Evolutionary conservation across 2,329 filamentous ascomycete genomes (phyloP), one percentile per base, ranked within the genome.

Genomic region (Fusarium vanettenii): DNA sequence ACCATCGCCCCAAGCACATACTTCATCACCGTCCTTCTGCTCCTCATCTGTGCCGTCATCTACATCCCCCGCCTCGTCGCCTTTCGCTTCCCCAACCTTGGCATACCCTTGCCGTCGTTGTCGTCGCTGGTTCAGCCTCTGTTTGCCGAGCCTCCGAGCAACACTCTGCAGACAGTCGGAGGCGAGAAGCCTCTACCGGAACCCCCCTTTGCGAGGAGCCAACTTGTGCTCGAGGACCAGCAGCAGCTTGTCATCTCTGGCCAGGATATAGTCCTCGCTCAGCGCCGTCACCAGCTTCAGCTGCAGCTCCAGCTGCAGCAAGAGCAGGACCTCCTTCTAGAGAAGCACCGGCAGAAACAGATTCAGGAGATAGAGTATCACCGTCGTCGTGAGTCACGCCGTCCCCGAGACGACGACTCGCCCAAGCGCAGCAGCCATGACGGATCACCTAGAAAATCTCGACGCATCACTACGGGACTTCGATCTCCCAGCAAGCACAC

Each of bases 1-100:
- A 87, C 84, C 77, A 87, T 91, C 80, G 88, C 89, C 45, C 89
- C 89, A 27, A 88, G 87, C 80, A 89, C 88, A 66, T 91, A 88
- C 79, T 83, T 91, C 76, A 87, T 87, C 69, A 85, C 86, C 31
- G 79, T 90, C 70, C 82, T 84, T 67, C 76, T 91, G 33, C 79
- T 85, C 60, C 83, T 90, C 75, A 83, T 87, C 79, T 89, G 90
- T 76, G 73, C 88, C 71, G 86, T 85, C 67, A 78, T 89, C 60
- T 90, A 88, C 77, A 74, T 88, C 48, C 79, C 84, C 41, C 81
- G 82, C 43, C 78, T 82, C 39, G 75, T 81, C 22, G 79, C 79
- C 16, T 74, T 78, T 55, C 79, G 80, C 70, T 79, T 85, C 43
- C 82, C 83, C 27, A 76, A 81, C 35, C 74, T 82, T 50, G 77